Percentiles rank a stretch among this genome's conserved stretches.
Conservation (phyloP, 306 rosid species). For the Medicago ruthenica region DNA sequence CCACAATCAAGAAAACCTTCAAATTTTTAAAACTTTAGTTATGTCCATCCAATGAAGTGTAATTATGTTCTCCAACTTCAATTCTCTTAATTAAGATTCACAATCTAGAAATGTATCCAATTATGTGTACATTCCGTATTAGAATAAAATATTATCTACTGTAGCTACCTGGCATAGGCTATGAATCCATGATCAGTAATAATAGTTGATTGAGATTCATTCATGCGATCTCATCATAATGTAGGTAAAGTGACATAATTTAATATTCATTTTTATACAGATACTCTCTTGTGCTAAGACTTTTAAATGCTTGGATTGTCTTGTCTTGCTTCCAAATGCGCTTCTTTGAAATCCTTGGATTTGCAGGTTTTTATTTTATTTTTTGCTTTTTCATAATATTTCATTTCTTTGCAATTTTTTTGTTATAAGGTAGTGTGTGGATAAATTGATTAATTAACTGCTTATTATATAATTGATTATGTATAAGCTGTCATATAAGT, state of each 20-base stretch:
- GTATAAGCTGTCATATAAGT: no score
- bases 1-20: constrained; percentile 28
- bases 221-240: constrained; percentile 12
- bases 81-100: not conserved
- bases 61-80: not conserved
- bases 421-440: no score
- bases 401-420: no score
- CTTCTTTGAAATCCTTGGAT: no score
- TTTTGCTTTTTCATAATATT: no score
- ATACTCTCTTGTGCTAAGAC: constrained; percentile 91
- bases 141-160: not conserved
- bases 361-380: no score
- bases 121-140: constrained; percentile 27
- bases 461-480: no score
- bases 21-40: no score
- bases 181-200: constrained; percentile 14
- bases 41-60: constrained; percentile 3
- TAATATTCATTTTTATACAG: constrained; percentile 50
- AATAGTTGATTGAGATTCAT: constrained; percentile 20
- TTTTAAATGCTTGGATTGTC: no score
- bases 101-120: constrained; percentile 19
- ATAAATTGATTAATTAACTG: no score
- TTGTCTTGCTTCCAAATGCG: no score
- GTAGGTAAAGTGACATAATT: constrained; percentile 22
- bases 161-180: constrained; percentile 13